Percentiles rank a stretch among this genome's conserved stretches.
Evolutionary conservation across 106 monocot species (phyloP).

Genomic region (Phalaenopsis equestris): DNA sequence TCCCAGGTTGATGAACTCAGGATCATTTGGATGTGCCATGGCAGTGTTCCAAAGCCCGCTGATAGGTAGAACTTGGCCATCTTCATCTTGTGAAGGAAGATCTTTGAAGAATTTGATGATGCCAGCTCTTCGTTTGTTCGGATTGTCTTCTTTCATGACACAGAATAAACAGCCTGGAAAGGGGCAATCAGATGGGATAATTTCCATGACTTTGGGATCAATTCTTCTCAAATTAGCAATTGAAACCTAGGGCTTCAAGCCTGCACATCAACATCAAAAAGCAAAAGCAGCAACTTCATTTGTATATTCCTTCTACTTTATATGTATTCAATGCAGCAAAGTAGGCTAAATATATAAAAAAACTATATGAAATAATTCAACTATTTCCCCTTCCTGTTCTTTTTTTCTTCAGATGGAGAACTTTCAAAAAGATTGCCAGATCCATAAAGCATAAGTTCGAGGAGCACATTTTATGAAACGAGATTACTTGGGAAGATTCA

Average conservation of each 20-base stretch:
- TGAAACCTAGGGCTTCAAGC: not conserved
- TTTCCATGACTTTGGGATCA: conserved; percentile 50
- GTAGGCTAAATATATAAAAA: too few relatives aligned
- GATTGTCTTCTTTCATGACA: conserved; percentile 93
- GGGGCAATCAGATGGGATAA: conserved; percentile 67
- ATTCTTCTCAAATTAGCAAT: not conserved
- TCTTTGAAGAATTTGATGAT: conserved; percentile 90
- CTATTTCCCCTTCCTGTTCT: not conserved
- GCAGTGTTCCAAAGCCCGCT: conserved; percentile 99
- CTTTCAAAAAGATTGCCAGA: not conserved
- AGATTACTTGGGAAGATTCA: not conserved
- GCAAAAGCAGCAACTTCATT: not conserved
- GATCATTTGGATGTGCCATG: conserved; percentile 97
- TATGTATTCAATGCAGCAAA: not conserved
- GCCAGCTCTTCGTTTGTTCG: conserved; percentile 69
- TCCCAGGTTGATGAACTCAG: conserved; percentile 90
- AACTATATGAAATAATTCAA: not conserved
- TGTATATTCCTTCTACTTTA: not conserved
- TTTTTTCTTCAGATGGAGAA: not conserved
- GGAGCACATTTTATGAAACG: not conserved
- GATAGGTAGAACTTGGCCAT: conserved; percentile 95
- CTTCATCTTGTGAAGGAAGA: conserved; percentile 84
- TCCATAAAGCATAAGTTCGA: not conserved
- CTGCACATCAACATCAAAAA: not conserved
- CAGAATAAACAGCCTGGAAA: conserved; percentile 97